These are phyloP conservation scores for Phytophthora citrophthora DNA, from an alignment of 352 stramenopile species.

Conservation along the genomic window DNA sequence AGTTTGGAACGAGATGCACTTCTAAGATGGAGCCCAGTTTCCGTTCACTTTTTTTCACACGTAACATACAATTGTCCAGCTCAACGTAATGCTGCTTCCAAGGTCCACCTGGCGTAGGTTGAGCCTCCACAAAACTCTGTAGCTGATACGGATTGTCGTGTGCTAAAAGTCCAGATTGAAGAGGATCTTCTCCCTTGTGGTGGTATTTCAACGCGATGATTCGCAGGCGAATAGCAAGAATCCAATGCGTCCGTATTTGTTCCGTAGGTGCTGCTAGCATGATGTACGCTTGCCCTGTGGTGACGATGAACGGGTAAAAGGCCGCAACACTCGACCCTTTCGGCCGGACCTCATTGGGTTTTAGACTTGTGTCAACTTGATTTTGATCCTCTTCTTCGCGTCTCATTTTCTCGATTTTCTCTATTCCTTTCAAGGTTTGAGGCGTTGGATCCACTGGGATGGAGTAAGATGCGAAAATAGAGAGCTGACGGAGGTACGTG, in stretches of 20 bases:
- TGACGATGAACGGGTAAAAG: conserved; percentile 67
- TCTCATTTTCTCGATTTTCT: conserved; percentile 34
- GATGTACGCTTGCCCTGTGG: conserved; percentile 61
- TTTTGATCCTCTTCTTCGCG: conserved; percentile 35
- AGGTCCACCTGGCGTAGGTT: conserved; percentile 43
- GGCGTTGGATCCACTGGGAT: conserved; percentile 43
- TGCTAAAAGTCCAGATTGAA: not conserved
- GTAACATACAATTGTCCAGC: conserved; percentile 68
- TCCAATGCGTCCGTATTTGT: conserved; percentile 61
- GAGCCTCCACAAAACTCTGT: conserved; percentile 66
- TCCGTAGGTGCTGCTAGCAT: conserved; percentile 52
- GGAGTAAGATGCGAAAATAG: conserved; percentile 45
- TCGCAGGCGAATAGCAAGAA: conserved; percentile 65
- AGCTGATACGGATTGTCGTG: conserved; percentile 35
- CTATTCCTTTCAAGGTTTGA: conserved; percentile 38
- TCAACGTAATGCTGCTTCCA: conserved; percentile 75
- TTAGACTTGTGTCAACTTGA: conserved; percentile 11
- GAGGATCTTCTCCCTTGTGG: conserved; percentile 35
- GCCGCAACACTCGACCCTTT: conserved; percentile 23
- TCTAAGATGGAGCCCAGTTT: conserved; percentile 62
- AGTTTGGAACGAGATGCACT: conserved; percentile 59
- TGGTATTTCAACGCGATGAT: conserved; percentile 75
- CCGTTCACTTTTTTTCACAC: conserved; percentile 68
- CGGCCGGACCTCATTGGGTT: conserved; percentile 14
- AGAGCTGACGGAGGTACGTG: conserved; percentile 55